Percentiles rank a stretch among this genome's conserved stretches.
These are phyloP conservation scores for Aspergillus haitiensis DNA, from an alignment of 495 filamentous ascomycete species.

Conservation along the genomic window DNA sequence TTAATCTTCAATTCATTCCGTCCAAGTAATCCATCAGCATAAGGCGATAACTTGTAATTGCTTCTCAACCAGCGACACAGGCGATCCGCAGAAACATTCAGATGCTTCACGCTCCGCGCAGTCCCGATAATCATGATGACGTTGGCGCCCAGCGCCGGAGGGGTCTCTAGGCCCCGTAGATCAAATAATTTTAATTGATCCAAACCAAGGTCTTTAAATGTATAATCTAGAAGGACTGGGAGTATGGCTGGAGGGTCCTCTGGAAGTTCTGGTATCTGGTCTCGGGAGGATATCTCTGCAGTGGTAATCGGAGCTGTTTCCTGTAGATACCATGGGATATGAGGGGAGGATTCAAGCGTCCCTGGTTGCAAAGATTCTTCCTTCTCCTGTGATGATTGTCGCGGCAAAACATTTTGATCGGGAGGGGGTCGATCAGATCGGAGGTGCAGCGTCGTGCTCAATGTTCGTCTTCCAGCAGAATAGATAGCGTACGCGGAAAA, in stretches of 20 bases:
- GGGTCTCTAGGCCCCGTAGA: slow-evolving; percentile 78
- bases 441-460: slow-evolving; percentile 12
- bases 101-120: slow-evolving; percentile 86
- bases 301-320: slow-evolving; percentile 54
- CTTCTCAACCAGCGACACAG: slow-evolving; percentile 83
- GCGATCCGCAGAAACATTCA: slow-evolving; percentile 88
- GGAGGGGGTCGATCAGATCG: background rate
- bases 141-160: slow-evolving; percentile 81
- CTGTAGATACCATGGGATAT: slow-evolving; percentile 85
- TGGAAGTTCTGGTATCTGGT: slow-evolving; percentile 75
- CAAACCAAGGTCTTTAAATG: slow-evolving; percentile 78
- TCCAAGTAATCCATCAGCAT: slow-evolving; percentile 85
- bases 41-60: slow-evolving; percentile 65
- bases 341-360: slow-evolving; percentile 17
- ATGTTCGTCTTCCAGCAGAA: slow-evolving; percentile 14
- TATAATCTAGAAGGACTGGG: slow-evolving; percentile 68
- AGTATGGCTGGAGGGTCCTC: slow-evolving; percentile 70
- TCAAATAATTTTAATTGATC: slow-evolving; percentile 77
- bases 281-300: slow-evolving; percentile 56
- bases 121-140: slow-evolving; percentile 94
- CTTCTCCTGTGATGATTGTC: slow-evolving; percentile 21
- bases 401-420: slow-evolving; percentile 23
- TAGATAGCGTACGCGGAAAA: slow-evolving; percentile 15
- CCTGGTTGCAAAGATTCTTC: slow-evolving; percentile 8
- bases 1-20: slow-evolving; percentile 89